phyloP scores from a whole-genome alignment of 2,329 filamentous ascomycete genomes.

The Laburnicola sp. region DNA sequence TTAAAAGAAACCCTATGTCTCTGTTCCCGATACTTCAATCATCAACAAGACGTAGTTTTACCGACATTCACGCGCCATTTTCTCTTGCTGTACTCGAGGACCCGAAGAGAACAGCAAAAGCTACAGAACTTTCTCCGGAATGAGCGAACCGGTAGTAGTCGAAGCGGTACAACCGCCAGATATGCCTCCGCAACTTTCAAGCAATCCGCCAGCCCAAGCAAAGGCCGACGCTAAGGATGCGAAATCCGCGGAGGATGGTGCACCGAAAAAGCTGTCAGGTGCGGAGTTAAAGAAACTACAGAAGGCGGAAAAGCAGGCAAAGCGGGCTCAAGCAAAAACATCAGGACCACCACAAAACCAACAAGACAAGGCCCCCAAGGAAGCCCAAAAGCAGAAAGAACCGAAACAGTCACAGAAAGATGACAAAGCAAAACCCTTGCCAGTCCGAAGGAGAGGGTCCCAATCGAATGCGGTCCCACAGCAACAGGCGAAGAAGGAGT shows the following conservation, averaged over 20 bases:
- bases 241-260: slow-evolving; percentile 22
- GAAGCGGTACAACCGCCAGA: slow-evolving; percentile 20
- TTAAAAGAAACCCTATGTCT: slow-evolving; percentile 2
- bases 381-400: slow-evolving; percentile 41
- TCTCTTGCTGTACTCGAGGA: neutral
- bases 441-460: slow-evolving; percentile 37
- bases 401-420: slow-evolving; percentile 40
- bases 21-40: neutral
- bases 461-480: slow-evolving; percentile 33
- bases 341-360: slow-evolving; percentile 41
- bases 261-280: slow-evolving; percentile 62
- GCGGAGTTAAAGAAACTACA: slow-evolving; percentile 86
- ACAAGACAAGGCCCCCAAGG: slow-evolving; percentile 31
- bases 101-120: neutral
- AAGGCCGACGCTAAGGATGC: slow-evolving; percentile 29
- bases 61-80: neutral
- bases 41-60: neutral
- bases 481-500: slow-evolving; percentile 39
- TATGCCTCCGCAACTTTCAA: slow-evolving; percentile 14
- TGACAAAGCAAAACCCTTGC: slow-evolving; percentile 37
- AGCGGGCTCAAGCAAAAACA: slow-evolving; percentile 71
- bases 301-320: slow-evolving; percentile 88
- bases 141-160: slow-evolving; percentile 31
- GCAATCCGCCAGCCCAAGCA: slow-evolving; percentile 16
- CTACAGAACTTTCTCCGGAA: slow-evolving; percentile 11